Percentiles rank a stretch among this genome's conserved stretches.
These are phyloP conservation scores for Paecilomyces sp. DNA, from an alignment of 2,329 filamentous ascomycete species.

Conservation along the genomic window DNA sequence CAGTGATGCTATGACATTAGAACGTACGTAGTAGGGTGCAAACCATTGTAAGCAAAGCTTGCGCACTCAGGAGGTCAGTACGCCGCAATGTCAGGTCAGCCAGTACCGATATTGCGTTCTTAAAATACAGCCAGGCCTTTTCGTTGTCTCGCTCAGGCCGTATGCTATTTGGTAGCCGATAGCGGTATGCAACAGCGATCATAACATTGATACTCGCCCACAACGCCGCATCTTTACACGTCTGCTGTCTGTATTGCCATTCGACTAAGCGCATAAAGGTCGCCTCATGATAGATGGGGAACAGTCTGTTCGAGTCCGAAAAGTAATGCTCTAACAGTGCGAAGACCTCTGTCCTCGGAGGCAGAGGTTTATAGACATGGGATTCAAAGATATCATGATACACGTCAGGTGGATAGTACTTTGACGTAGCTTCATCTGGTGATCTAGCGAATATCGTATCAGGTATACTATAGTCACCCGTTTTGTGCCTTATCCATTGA, in stretches of 20 bases:
- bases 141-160: constrained; percentile 82
- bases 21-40: constrained; percentile 4
- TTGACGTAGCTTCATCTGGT: constrained; percentile 81
- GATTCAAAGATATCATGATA: constrained; percentile 85
- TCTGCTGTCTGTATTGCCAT: constrained; percentile 82
- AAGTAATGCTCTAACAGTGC: constrained; percentile 87
- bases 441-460: constrained; percentile 77
- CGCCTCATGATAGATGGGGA: constrained; percentile 88
- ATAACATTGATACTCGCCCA: constrained; percentile 93
- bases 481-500: constrained; percentile 93
- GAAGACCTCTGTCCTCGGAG: constrained; percentile 75
- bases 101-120: constrained; percentile 89
- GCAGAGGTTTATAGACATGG: constrained; percentile 70
- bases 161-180: constrained; percentile 85
- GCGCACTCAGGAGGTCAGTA: constrained; percentile 84
- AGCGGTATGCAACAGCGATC: constrained; percentile 77
- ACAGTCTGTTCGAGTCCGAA: constrained; percentile 95
- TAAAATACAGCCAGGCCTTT: constrained; percentile 86
- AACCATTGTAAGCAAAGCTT: constrained; percentile 81
- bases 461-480: constrained; percentile 84
- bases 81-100: constrained; percentile 87
- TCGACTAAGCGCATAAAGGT: constrained; percentile 96
- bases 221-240: constrained; percentile 89
- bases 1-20: background rate
- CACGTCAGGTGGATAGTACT: constrained; percentile 91